Conservation (phyloP, 2,329 filamentous ascomycete species). For the Thielaviopsis musarum region DNA sequence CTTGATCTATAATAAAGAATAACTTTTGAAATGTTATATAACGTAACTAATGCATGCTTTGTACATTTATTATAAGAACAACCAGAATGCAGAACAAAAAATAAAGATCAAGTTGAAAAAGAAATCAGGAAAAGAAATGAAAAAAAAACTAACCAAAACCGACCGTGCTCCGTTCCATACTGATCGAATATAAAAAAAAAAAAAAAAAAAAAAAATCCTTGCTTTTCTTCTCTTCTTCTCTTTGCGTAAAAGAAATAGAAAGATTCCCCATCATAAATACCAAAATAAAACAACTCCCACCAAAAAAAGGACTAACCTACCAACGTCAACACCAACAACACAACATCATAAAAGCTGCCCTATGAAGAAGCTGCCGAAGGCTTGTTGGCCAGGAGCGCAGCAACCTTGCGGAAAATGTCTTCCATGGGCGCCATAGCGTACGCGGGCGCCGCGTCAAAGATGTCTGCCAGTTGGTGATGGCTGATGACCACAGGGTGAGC, state of each 20-base stretch:
- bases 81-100: background rate
- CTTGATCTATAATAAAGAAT: background rate
- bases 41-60: background rate
- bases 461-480: conserved; percentile 48
- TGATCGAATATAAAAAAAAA: conserved; percentile 2
- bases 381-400: conserved; percentile 27
- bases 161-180: conserved; percentile 8
- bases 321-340: too few species aligned
- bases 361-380: background rate
- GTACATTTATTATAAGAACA: conserved; percentile 4
- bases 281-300: too few species aligned
- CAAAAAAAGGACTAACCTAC: too few species aligned
- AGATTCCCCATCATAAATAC: background rate
- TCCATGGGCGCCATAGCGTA: conserved; percentile 56
- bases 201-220: background rate
- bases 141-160: background rate
- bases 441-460: conserved; percentile 53
- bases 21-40: background rate
- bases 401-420: conserved; percentile 60
- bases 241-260: background rate
- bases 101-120: background rate
- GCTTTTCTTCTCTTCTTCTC: background rate
- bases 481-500: conserved; percentile 44
- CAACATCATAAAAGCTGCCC: background rate
- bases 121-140: too few species aligned